Conservation (phyloP, 495 filamentous ascomycete genomes). For the Penicillium bialowiezense region DNA sequence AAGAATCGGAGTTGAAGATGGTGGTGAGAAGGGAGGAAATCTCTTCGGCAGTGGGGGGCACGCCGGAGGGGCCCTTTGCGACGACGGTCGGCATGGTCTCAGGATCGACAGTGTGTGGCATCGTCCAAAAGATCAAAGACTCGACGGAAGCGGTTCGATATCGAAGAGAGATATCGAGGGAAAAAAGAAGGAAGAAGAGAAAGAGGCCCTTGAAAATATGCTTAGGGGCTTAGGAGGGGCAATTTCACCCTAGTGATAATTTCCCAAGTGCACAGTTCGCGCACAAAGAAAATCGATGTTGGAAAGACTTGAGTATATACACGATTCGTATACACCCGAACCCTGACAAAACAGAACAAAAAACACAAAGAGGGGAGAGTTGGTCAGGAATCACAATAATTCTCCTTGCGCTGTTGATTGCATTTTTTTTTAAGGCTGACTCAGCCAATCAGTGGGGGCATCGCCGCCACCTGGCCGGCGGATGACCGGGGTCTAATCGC, state of each 20-base stretch:
- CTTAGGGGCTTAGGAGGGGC: slow-evolving; percentile 11
- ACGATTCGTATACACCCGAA: slow-evolving; percentile 6
- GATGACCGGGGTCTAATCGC: not conserved
- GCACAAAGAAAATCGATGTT: slow-evolving; percentile 3
- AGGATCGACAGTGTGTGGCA: slow-evolving; percentile 65
- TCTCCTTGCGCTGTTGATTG: not conserved
- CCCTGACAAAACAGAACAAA: slow-evolving; percentile 9
- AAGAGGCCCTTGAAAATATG: slow-evolving; percentile 3
- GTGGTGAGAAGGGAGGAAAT: slow-evolving; percentile 67
- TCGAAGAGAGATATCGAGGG: not conserved
- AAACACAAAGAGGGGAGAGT: slow-evolving; percentile 15
- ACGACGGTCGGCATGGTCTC: slow-evolving; percentile 61
- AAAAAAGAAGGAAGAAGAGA: not conserved
- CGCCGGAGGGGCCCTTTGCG: slow-evolving; percentile 48
- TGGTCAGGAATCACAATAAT: slow-evolving; percentile 6
- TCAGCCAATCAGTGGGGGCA: slow-evolving; percentile 5
- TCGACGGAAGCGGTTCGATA: slow-evolving; percentile 3
- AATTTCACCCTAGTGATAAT: slow-evolving; percentile 3
- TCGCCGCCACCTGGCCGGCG: not conserved
- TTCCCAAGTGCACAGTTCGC: slow-evolving; percentile 2
- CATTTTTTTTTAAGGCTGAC: slow-evolving; percentile 13
- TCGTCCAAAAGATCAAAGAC: slow-evolving; percentile 31
- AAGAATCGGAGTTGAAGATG: slow-evolving; percentile 77
- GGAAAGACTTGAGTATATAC: slow-evolving; percentile 1
- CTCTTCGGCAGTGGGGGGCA: slow-evolving; percentile 68